phyloP scores from a whole-genome alignment of 139 green algal genomes.

The Dunaliella sp. region DNA sequence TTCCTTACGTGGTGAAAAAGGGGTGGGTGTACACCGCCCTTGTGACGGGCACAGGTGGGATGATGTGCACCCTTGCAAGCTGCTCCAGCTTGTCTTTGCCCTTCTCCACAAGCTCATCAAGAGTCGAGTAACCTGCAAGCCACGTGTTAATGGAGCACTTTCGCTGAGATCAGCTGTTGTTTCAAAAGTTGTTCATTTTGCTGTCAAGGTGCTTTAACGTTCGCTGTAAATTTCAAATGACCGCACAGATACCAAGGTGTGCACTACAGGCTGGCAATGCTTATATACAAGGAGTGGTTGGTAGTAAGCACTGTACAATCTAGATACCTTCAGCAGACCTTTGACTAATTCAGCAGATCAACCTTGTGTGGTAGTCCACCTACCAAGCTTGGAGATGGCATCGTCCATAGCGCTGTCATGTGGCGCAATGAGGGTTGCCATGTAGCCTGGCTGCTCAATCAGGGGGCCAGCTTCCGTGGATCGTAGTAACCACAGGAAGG shows the following conservation, averaged over 20 bases:
- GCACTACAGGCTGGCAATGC: not conserved
- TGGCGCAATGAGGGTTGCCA: slow-evolving; percentile 34
- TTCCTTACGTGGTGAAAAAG: not conserved
- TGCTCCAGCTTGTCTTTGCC: not conserved
- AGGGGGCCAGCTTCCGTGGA: not conserved
- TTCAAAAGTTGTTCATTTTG: no score
- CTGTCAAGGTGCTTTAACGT: no score
- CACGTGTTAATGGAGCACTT: not conserved
- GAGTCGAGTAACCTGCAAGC: not conserved
- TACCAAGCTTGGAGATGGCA: no score
- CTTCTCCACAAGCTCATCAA: not conserved
- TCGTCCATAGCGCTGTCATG: slow-evolving; percentile 27
- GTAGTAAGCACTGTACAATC: not conserved
- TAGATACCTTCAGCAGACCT: no score
- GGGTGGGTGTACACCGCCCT: not conserved
- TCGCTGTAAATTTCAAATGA: no score
- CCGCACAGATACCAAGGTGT: no score
- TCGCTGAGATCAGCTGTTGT: no score
- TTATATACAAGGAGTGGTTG: not conserved
- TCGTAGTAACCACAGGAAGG: slow-evolving; percentile 35
- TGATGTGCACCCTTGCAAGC: not conserved
- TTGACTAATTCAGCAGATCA: no score
- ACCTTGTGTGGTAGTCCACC: no score
- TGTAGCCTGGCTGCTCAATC: slow-evolving; percentile 18
- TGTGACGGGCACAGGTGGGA: not conserved